A percentile compares a stretch with the other conserved stretches of the same genome.
Evolutionary conservation across 225 moss, liverwort and hornwort genomes (phyloP).

Genomic region (Neckera pumila): DNA sequence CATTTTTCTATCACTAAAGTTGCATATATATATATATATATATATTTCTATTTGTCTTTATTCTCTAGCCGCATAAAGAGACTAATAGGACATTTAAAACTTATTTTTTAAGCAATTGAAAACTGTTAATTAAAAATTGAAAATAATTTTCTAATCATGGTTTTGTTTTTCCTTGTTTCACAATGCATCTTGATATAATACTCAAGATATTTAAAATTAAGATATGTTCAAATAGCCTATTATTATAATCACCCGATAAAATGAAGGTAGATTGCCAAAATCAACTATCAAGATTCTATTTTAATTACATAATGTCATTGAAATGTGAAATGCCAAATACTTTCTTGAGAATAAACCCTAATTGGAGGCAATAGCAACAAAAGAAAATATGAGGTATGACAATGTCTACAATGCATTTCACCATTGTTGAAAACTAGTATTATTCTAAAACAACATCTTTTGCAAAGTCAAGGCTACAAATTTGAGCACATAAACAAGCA

Average conservation of each 20-base stretch:
- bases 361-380: too few species aligned
- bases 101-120: too few species aligned
- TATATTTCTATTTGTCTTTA: background rate
- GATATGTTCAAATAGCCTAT: too few species aligned
- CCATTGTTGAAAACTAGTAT: background rate
- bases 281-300: background rate
- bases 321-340: background rate
- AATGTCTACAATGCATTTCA: background rate
- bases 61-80: background rate
- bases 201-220: background rate
- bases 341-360: background rate
- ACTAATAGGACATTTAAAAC: background rate
- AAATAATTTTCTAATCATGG: accelerated
- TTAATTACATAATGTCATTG: background rate
- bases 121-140: background rate
- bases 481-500: background rate
- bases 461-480: background rate
- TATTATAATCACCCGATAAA: background rate
- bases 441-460: background rate
- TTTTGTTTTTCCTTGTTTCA: accelerated
- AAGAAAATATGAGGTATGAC: background rate
- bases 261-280: background rate
- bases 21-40: background rate
- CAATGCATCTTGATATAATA: background rate
- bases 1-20: background rate